phyloP scores from a whole-genome alignment of 768 basidiomycete genomes.

The Suillus hirtellus region DNA sequence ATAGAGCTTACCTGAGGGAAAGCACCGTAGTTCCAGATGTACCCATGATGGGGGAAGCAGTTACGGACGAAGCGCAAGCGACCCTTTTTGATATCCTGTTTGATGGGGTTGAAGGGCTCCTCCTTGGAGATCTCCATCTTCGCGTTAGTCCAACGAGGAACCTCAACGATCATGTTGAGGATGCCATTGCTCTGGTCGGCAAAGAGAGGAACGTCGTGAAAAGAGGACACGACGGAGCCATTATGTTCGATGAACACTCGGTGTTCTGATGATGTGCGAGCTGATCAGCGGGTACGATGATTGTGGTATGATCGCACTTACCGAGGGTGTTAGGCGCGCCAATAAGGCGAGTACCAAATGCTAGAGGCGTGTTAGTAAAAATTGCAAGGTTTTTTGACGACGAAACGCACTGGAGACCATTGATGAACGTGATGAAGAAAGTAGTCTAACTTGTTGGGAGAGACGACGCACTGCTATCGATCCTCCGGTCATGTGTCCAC shows the following conservation, averaged over 20 bases:
- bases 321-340: constrained; percentile 94
- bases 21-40: constrained; percentile 99
- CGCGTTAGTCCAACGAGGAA: constrained; percentile 99
- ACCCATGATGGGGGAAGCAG: constrained; percentile 99
- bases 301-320: constrained; percentile 36
- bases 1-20: constrained; percentile 81
- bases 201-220: constrained; percentile 98
- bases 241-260: constrained; percentile 93
- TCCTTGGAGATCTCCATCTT: constrained; percentile 99
- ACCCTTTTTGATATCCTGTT: constrained; percentile 98
- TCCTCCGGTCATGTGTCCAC: constrained; percentile 28
- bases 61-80: constrained; percentile 96
- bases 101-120: constrained; percentile 99
- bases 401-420: constrained; percentile 40
- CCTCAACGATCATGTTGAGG: constrained; percentile 98
- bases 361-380: constrained; percentile 37
- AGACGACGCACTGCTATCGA: constrained; percentile 42
- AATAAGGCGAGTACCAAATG: constrained; percentile 74
- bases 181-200: constrained; percentile 93
- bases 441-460: constrained; percentile 60
- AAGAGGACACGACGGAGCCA: constrained; percentile 78
- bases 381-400: constrained; percentile 9
- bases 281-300: constrained; percentile 22
- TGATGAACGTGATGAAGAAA: constrained; percentile 39
- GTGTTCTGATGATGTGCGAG: constrained; percentile 65